phyloP scores from a whole-genome alignment of 192 early-diverging fungal species.

The Paraglomus occultum region DNA sequence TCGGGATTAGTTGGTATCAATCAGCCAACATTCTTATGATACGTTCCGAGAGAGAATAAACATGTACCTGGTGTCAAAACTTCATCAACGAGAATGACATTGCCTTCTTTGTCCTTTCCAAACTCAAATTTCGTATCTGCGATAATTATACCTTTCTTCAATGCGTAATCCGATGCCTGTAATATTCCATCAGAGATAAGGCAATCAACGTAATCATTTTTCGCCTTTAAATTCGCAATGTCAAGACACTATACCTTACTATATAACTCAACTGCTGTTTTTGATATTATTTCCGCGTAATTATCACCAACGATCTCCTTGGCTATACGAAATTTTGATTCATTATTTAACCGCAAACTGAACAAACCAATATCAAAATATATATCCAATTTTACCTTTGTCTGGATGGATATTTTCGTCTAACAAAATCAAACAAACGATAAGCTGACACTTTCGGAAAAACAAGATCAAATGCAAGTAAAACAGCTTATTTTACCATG shows the following conservation, averaged over 20 bases:
- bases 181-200: constrained; percentile 69
- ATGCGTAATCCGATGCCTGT: constrained; percentile 81
- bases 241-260: constrained; percentile 72
- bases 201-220: constrained; percentile 97
- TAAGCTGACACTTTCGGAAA: not conserved
- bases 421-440: constrained; percentile 37
- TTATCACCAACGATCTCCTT: constrained; percentile 82
- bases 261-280: constrained; percentile 79
- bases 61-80: constrained; percentile 86
- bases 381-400: constrained; percentile 51
- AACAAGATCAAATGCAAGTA: constrained; percentile 10
- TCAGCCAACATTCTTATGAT: not conserved
- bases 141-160: constrained; percentile 89
- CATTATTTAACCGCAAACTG: not conserved
- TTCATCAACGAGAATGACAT: constrained; percentile 89
- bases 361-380: constrained; percentile 28
- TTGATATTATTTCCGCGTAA: constrained; percentile 71
- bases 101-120: constrained; percentile 82
- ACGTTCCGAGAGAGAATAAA: not conserved
- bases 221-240: constrained; percentile 93
- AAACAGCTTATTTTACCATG: constrained; percentile 59
- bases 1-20: not conserved
- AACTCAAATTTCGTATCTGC: constrained; percentile 99
- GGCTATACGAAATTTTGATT: constrained; percentile 36
- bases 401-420: constrained; percentile 98